Base-by-base conservation (phyloP, 805 yeast genomes). In the Wickerhamiella vanderwaltii region DNA sequence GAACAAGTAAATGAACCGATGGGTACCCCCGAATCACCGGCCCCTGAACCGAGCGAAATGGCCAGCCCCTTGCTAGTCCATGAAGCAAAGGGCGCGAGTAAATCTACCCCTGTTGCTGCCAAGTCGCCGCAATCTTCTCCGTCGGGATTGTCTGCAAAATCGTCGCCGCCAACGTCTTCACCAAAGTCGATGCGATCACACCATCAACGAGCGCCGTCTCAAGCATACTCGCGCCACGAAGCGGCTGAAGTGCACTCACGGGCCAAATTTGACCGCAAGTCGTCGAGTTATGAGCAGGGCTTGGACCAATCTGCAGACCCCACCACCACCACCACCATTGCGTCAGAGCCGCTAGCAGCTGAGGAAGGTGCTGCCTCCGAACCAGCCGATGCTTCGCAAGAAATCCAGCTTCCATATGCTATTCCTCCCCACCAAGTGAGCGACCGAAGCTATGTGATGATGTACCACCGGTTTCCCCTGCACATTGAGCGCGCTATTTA, bases 401-500 rank as follows among this genome's bases (percentile, higher is more conserved):
- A 15, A 6, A 51, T 53, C 46, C 49, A 53, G 48, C 50, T 58
- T 18, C 64, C 64, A 7, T 59, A 59, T 46, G 56, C 53, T 29
- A 59, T 59, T 30, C 64, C 64, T 12, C 53, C 59, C 5, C 62
- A 59, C 43, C 64, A 59, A 45, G 47, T 54, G 39, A 51, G 57
- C 22, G 62, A 59, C 41, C 50, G 56, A 39, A 51, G 61, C 26
- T 41, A 50, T 45, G 55, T 58, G 35, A 61, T 61, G 65, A 51
- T 58, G 60, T 51, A 59, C 48, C 64, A 61, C 53, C 67, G 98
- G 48, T 81, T 83, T 59, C 96, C 97, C 0, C 77, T 91, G 35
- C 95, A 88, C 59, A 94, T 91, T 33, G 98, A 91, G 60, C 70
- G 98, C 30, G 98, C 98, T 0, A 82, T 91, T 39, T 91, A 91